These are phyloP conservation scores for Yamadazyma insecticola DNA, from an alignment of 805 yeast genomes.

Conservation along the genomic window DNA sequence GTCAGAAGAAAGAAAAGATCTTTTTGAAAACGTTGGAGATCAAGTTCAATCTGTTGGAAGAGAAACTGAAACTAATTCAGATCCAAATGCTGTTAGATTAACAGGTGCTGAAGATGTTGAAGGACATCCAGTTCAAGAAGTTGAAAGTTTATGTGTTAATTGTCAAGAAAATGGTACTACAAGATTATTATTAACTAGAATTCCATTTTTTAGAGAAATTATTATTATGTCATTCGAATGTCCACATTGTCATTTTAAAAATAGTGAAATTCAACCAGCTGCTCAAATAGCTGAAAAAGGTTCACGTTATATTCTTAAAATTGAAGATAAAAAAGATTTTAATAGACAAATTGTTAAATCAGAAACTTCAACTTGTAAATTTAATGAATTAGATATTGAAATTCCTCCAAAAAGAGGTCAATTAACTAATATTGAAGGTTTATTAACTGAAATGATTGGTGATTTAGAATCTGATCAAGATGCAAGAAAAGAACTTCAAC, in stretches of 20 bases:
- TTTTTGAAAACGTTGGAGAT: constrained; percentile 34
- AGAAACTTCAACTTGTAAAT: constrained; percentile 76
- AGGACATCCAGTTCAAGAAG: constrained; percentile 94
- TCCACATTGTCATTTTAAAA: constrained; percentile 89
- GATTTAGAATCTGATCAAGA: constrained; percentile 82
- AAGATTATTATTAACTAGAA: constrained; percentile 74
- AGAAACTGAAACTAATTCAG: constrained; percentile 5
- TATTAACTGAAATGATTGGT: constrained; percentile 74
- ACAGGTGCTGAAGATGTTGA: constrained; percentile 81
- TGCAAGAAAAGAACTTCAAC: constrained; percentile 67
- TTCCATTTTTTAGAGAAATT: constrained; percentile 88
- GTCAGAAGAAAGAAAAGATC: constrained; percentile 10
- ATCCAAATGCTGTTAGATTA: constrained; percentile 41
- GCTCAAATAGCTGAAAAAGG: constrained; percentile 89
- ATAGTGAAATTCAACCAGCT: constrained; percentile 95
- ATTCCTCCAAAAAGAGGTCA: constrained; percentile 96
- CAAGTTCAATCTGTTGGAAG: constrained; percentile 31
- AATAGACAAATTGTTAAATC: constrained; percentile 90
- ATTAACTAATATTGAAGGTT: constrained; percentile 87
- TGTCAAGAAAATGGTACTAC: constrained; percentile 86
- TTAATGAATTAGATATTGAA: constrained; percentile 83
- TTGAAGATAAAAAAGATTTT: constrained; percentile 69
- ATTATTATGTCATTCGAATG: constrained; percentile 94
- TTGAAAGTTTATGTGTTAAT: constrained; percentile 94
- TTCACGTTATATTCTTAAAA: constrained; percentile 59